phyloP scores from a whole-genome alignment of 306 rosid genomes.

The Lathyrus oleraceus region DNA sequence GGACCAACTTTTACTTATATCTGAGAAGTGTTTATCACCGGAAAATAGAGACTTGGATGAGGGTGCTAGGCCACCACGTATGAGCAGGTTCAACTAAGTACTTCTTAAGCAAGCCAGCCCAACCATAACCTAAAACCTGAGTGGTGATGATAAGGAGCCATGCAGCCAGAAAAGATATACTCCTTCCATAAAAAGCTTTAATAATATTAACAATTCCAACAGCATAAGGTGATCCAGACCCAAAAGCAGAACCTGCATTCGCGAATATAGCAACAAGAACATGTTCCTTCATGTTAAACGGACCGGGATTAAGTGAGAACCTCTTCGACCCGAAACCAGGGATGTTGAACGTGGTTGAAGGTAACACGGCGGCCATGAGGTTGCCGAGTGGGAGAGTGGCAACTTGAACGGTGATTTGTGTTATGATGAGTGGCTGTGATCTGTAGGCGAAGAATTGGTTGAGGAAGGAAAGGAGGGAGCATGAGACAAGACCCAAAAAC shows the following conservation, averaged over 20 bases:
- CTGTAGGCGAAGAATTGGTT: conserved; percentile 75
- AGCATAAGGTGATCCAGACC: conserved; percentile 57
- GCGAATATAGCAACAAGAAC: conserved; percentile 73
- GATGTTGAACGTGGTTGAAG: conserved; percentile 40
- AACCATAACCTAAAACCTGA: conserved; percentile 79
- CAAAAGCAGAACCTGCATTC: conserved; percentile 64
- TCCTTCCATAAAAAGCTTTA: conserved; percentile 51
- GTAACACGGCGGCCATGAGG: conserved; percentile 59
- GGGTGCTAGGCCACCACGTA: conserved; percentile 89
- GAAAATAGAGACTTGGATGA: conserved; percentile 78
- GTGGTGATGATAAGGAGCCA: conserved; percentile 64
- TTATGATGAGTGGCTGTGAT: conserved; percentile 52
- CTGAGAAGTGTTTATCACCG: conserved; percentile 31
- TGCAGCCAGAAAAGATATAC: conserved; percentile 46
- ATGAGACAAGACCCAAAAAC: conserved; percentile 58
- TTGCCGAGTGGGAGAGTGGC: conserved; percentile 60
- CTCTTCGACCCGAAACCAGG: conserved; percentile 39
- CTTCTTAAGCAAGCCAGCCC: conserved; percentile 77
- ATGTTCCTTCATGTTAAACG: conserved; percentile 83
- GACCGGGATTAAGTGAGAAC: conserved; percentile 63
- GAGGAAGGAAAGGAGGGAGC: conserved; percentile 63
- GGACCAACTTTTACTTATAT: no score
- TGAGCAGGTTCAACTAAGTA: conserved; percentile 86
- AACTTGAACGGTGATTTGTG: conserved; percentile 57
- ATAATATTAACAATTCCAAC: conserved; percentile 56